Conservation (phyloP, 2,329 filamentous ascomycete genomes). For the Ophiostoma sp. region DNA sequence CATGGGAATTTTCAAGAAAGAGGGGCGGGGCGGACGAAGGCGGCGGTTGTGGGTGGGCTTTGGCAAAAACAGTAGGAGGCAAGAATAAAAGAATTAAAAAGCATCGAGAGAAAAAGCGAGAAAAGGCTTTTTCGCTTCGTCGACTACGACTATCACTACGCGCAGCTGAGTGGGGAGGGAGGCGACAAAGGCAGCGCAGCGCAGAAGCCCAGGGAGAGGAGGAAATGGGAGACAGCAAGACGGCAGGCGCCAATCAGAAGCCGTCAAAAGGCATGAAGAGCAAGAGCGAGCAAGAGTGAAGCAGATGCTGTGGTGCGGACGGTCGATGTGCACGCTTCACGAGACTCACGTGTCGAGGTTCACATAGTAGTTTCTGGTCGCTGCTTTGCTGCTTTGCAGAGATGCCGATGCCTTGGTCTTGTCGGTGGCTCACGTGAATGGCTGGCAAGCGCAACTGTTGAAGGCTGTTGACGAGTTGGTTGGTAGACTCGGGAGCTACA, state of each 20-base stretch:
- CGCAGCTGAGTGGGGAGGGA: slow-evolving; percentile 15
- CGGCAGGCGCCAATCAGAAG: slow-evolving; percentile 19
- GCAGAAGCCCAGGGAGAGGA: slow-evolving; percentile 7
- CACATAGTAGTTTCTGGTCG: no score
- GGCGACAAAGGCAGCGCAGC: slow-evolving; percentile 13
- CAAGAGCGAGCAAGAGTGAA: background rate
- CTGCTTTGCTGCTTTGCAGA: no score
- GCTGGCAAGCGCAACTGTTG: no score
- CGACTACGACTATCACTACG: background rate
- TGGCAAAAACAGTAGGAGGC: background rate
- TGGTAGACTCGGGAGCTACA: no score
- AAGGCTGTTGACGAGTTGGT: no score
- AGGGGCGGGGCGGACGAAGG: slow-evolving; percentile 20
- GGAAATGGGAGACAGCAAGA: background rate
- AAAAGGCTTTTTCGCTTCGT: slow-evolving; percentile 6
- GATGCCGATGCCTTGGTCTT: no score
- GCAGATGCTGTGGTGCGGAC: no score
- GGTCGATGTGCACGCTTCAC: no score
- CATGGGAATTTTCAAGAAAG: background rate
- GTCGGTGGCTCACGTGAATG: no score
- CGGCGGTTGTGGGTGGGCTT: slow-evolving; percentile 21
- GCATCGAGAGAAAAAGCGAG: background rate
- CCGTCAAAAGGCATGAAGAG: background rate
- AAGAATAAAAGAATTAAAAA: slow-evolving; percentile 14
- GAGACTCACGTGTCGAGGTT: no score